Percentiles rank a stretch among this genome's conserved stretches.
Conservation (phyloP, 2,329 filamentous ascomycete species). For the Akanthomyces dipterigenus region DNA sequence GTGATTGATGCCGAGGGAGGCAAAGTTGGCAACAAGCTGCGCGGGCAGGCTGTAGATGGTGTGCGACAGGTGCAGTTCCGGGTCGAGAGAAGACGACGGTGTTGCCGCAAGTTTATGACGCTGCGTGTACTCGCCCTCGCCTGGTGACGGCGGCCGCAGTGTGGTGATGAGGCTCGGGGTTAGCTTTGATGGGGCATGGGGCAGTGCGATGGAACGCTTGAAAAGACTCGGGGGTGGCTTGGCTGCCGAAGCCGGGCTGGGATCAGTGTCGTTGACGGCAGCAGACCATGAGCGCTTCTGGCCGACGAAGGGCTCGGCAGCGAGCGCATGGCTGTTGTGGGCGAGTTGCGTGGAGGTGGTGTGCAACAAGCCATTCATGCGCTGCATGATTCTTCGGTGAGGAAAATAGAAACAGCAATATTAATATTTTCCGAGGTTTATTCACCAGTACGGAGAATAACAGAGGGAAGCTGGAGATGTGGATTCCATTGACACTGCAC, state of each 20-base stretch:
- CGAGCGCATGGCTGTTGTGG: constrained; percentile 29
- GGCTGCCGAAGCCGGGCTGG: constrained; percentile 7
- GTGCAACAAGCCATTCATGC: constrained; percentile 37
- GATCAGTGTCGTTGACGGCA: constrained; percentile 14
- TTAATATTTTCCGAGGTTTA: background rate
- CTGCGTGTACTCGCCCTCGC: constrained; percentile 50
- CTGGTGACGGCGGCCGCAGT: constrained; percentile 17
- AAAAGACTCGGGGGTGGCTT: constrained; percentile 21
- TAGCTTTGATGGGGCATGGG: constrained; percentile 24
- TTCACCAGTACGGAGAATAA: background rate
- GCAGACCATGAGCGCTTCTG: constrained; percentile 38
- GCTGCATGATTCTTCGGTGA: constrained; percentile 25
- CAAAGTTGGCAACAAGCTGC: constrained; percentile 57
- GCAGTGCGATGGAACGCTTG: constrained; percentile 27
- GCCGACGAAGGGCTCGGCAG: constrained; percentile 27
- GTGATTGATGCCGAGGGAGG: constrained; percentile 57
- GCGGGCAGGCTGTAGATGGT: constrained; percentile 55
- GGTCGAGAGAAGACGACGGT: constrained; percentile 44
- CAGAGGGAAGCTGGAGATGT: background rate
- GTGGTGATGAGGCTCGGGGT: constrained; percentile 41
- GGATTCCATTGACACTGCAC: background rate
- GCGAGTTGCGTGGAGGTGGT: constrained; percentile 46
- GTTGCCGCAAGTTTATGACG: constrained; percentile 45
- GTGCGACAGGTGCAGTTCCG: constrained; percentile 55
- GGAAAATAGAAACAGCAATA: no score